Percentiles rank a stretch among this genome's conserved stretches.
Evolutionary conservation across 345 rosid species (phyloP).

Genomic region (Anastatica hierochuntica): DNA sequence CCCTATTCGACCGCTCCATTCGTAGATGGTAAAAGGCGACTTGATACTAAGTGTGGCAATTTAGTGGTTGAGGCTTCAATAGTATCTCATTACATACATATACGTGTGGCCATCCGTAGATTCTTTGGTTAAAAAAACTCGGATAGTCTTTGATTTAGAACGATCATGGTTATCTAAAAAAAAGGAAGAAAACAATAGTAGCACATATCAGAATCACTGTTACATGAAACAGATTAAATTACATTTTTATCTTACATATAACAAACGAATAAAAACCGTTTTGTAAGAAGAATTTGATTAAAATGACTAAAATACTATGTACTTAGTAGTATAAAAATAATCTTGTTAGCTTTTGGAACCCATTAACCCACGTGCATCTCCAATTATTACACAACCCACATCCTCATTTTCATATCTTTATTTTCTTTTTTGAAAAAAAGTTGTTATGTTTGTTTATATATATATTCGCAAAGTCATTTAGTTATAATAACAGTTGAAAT

Average conservation of each 20-base stretch:
- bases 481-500: constrained; percentile 13
- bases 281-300: background rate
- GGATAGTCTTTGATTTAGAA: too few species aligned
- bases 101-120: too few species aligned
- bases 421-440: background rate
- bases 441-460: background rate
- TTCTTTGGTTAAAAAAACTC: too few species aligned
- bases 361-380: constrained; percentile 47
- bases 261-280: background rate
- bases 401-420: constrained; percentile 23
- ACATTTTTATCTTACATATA: too few species aligned
- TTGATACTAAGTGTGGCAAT: too few species aligned
- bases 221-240: too few species aligned
- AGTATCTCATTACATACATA: too few species aligned
- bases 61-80: too few species aligned
- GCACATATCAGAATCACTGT: too few species aligned
- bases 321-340: background rate
- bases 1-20: too few species aligned
- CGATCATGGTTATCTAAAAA: too few species aligned
- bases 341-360: constrained; percentile 7
- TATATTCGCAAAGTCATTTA: constrained; percentile 14
- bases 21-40: too few species aligned
- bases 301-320: background rate
- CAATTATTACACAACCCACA: constrained; percentile 45
- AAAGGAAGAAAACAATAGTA: background rate